Evolutionary conservation across 1,284 basidiomycete genomes (phyloP), one percentile per base, ranked within the genome.

Genomic region (Naganishia albida): DNA sequence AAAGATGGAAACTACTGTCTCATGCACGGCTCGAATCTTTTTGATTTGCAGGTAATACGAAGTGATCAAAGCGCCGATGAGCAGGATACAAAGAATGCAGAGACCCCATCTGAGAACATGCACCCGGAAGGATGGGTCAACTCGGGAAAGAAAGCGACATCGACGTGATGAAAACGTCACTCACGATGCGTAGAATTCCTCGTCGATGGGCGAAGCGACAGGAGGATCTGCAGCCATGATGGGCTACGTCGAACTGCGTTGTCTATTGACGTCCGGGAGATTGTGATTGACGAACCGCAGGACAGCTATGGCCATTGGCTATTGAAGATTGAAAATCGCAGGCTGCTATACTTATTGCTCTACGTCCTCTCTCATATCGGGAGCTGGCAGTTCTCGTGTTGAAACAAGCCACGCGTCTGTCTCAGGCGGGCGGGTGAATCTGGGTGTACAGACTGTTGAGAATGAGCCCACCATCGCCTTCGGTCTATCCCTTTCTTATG

Each of bases 11-110:
- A 99, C 90, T 57, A 98, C 84, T 0, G 96, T 99, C 80, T 99
- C 96, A 75, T 99, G 94, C 18, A 99, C 86, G 15, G 93, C 90
- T 59, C 93, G 87, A 81, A 99, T 99, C 56, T 89, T 85, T 79
- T 94, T 93, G 75, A 98, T 90, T 83, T 97, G 94, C 20, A 99
- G 87, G 74, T 97, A 99, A 81, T 99, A 99, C 25, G 91, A 94
- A 16, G 93, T 95, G 85, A 89, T 93, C 70, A 99, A 87, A 4
- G 94, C 96, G 67, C 94, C 82, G 68, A 98, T 91, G 69, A 99
- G 88, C 42, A 99, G 86, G 67, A 92, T 79, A 79, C 96, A 94
- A 71, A 99, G 93, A 72, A 98, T 89, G 77, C 92, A 93, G 34
- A 93, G 86, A 38, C 90, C 94, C 91, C 91, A 93, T 71, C 77